These are phyloP conservation scores for Suhomyces ambrosiae DNA, from an alignment of 1,139 yeast species.

Conservation along the genomic window DNA sequence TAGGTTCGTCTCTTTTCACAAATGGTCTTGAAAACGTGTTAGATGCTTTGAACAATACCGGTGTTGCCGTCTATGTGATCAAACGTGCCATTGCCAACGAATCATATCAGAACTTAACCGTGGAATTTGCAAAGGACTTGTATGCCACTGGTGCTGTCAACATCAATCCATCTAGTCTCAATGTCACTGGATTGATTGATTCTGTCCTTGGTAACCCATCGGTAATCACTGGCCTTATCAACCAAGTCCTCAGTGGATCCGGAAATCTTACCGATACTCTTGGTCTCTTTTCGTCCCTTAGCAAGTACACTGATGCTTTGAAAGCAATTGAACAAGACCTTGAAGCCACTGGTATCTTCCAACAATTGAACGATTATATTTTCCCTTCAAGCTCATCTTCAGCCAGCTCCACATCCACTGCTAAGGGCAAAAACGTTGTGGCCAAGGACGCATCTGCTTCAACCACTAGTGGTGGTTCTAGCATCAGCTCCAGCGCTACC, in stretches of 20 bases:
- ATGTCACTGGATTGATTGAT: slow-evolving; percentile 30
- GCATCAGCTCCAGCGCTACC: slow-evolving; percentile 12
- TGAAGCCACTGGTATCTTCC: slow-evolving; percentile 43
- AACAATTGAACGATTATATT: slow-evolving; percentile 39
- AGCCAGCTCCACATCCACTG: slow-evolving; percentile 13
- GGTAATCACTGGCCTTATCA: slow-evolving; percentile 25
- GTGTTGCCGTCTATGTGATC: slow-evolving; percentile 41
- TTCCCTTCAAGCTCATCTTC: slow-evolving; percentile 29
- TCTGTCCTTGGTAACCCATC: slow-evolving; percentile 30
- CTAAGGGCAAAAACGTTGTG: slow-evolving; percentile 6
- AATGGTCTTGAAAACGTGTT: slow-evolving; percentile 30
- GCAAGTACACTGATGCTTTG: slow-evolving; percentile 38
- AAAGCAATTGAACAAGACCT: slow-evolving; percentile 34
- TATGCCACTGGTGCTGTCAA: slow-evolving; percentile 30
- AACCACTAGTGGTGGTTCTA: slow-evolving; percentile 10
- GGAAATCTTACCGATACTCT: slow-evolving; percentile 11
- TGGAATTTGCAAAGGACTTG: slow-evolving; percentile 29
- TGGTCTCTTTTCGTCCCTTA: slow-evolving; percentile 16
- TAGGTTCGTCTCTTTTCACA: slow-evolving; percentile 33
- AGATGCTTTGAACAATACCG: slow-evolving; percentile 47
- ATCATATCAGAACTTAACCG: slow-evolving; percentile 43
- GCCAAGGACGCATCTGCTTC: slow-evolving; percentile 13
- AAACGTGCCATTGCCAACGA: slow-evolving; percentile 41
- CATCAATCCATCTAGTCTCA: slow-evolving; percentile 25
- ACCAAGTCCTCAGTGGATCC: slow-evolving; percentile 28